These are phyloP conservation scores for Diospyros lotus DNA, from an alignment of 148 eudicot genomes.

Conservation along the genomic window DNA sequence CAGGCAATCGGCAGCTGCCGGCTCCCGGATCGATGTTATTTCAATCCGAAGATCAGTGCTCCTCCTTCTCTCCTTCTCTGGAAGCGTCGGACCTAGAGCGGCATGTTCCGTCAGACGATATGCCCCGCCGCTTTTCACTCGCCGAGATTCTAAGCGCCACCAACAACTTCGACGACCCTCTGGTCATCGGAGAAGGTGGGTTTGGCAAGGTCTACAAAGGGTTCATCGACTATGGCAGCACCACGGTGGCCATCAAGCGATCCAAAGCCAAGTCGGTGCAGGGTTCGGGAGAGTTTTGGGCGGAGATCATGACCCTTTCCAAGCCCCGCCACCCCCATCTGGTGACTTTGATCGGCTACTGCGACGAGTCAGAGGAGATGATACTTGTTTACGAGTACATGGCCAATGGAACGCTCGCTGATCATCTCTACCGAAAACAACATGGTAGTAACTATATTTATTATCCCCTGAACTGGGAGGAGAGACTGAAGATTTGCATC, in stretches of 20 bases:
- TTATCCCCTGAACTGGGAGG: conserved; percentile 17
- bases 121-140: conserved; percentile 6
- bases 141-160: conserved; percentile 8
- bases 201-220: conserved; percentile 24
- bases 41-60: too few relatives aligned
- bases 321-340: conserved; percentile 14
- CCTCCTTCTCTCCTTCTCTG: too few relatives aligned
- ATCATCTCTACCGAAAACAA: conserved; percentile 14
- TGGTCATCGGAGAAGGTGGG: conserved; percentile 15
- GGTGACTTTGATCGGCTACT: conserved; percentile 20
- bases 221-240: conserved; percentile 3
- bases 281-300: conserved; percentile 11
- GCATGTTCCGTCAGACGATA: background rate
- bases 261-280: conserved; percentile 4
- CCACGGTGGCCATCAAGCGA: conserved; percentile 9
- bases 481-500: conserved; percentile 23
- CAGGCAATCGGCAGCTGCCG: too few relatives aligned
- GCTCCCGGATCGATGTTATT: too few relatives aligned
- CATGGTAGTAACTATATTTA: background rate
- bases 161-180: conserved; percentile 7
- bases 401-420: conserved; percentile 21
- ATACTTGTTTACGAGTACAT: conserved; percentile 28
- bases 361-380: conserved; percentile 22
- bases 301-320: conserved; percentile 17
- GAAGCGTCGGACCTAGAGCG: too few relatives aligned